phyloP scores from a whole-genome alignment of 106 monocot genomes.

The Xerophyta viscosa region DNA sequence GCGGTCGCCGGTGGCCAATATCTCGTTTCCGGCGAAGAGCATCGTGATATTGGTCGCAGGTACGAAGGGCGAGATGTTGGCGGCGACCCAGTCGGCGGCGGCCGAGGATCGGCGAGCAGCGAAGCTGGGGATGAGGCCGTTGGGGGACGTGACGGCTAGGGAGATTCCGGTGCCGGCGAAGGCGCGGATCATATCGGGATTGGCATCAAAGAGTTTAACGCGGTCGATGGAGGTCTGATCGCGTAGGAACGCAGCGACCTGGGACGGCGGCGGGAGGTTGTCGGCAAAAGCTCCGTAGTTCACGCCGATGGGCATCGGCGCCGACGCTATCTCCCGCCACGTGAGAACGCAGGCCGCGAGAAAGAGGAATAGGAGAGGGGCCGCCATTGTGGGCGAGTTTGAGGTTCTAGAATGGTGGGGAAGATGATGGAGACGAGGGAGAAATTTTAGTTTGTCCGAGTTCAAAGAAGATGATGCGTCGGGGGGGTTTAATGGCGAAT shows the following conservation, averaged over 20 bases:
- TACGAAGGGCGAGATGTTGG: conserved; percentile 67
- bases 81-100: conserved; percentile 48
- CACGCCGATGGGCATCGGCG: conserved; percentile 58
- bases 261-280: conserved; percentile 69
- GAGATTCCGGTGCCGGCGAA: conserved; percentile 67
- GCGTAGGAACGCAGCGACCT: conserved; percentile 67
- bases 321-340: too few species aligned
- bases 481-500: too few species aligned
- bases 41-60: conserved; percentile 78
- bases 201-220: conserved; percentile 81
- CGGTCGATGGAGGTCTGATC: conserved; percentile 52
- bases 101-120: conserved; percentile 48
- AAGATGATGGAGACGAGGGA: too few species aligned
- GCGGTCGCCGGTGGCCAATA: conserved; percentile 54
- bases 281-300: conserved; percentile 76
- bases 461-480: too few species aligned
- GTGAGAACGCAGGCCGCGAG: too few species aligned
- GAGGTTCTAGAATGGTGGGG: too few species aligned
- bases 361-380: too few species aligned
- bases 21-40: conserved; percentile 74
- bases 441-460: too few species aligned
- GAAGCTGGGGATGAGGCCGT: conserved; percentile 67
- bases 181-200: conserved; percentile 70
- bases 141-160: conserved; percentile 48
- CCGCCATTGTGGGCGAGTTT: too few species aligned